Conservation (phyloP, 345 rosid species). For the Aquilaria malaccensis region DNA sequence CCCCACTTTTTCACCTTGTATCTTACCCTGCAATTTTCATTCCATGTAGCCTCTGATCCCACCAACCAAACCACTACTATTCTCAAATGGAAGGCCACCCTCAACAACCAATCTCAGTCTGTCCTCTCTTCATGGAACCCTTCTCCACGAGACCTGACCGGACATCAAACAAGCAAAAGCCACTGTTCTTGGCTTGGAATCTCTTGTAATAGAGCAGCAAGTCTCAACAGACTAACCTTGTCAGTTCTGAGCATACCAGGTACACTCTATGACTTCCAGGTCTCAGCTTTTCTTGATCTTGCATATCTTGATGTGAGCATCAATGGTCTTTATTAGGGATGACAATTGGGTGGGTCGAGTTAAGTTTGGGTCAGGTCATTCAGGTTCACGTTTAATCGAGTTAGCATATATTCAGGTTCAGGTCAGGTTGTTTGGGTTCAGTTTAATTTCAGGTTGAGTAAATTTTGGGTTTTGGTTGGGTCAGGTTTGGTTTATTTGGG, state of each 20-base stretch:
- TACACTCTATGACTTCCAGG: too few relatives aligned
- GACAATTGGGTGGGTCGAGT: slow-evolving; percentile 9
- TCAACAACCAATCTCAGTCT: slow-evolving; percentile 8
- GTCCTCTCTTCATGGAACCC: slow-evolving; percentile 6
- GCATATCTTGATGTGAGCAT: too few relatives aligned
- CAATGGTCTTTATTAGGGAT: too few relatives aligned
- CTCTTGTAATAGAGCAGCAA: background rate
- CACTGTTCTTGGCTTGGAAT: slow-evolving; percentile 8
- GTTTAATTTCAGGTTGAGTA: too few relatives aligned
- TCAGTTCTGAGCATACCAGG: background rate
- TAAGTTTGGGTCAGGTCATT: background rate
- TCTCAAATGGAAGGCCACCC: slow-evolving; percentile 19
- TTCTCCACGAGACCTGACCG: too few relatives aligned
- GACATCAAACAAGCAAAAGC: background rate
- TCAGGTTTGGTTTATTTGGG: too few relatives aligned
- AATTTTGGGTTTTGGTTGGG: too few relatives aligned
- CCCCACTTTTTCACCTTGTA: too few relatives aligned
- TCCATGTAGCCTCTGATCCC: background rate
- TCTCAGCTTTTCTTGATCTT: too few relatives aligned
- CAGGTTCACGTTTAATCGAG: slow-evolving; percentile 11
- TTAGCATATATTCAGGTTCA: slow-evolving; percentile 16
- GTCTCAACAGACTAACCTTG: background rate
- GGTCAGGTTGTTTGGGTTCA: background rate
- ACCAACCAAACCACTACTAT: slow-evolving; percentile 13
- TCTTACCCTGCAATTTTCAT: too few relatives aligned